Base-by-base conservation (phyloP, 495 filamentous ascomycete species). In the Cudoniella acicularis region DNA sequence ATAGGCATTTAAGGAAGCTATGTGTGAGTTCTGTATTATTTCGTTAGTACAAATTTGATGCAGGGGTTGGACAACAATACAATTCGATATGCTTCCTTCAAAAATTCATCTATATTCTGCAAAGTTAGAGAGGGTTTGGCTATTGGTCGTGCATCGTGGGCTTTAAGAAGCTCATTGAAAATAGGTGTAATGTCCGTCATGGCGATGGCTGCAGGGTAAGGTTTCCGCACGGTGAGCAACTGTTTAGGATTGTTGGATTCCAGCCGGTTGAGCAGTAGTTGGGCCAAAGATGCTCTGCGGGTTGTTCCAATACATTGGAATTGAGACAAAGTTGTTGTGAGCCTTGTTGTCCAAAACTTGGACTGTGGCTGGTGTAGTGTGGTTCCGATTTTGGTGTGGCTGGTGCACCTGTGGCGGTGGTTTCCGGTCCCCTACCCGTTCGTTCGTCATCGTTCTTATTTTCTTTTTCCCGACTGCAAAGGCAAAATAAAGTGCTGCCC, bases 41-140 rank as follows among this genome's bases (percentile, higher is more conserved):
- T 60, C n/a, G 49, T 50, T 30, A 56, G 49, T 0, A n/a, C 21
- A 4, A 26, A 20, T 20, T 16, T 52, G 8, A 16, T 17, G 17
- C n/a, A 3, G 13, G 26, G n/a, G 21, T 16, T 42, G 2, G 1
- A 18, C 54, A 52, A 67, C 84, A n/a, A 67, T 74, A 95, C 94
- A 65, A 98, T 98, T 73, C 86, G 83, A 73, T 96, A 91, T 49
- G 94, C 94, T 76, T 98, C 95, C 72, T 94, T 92, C 27, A 98
- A 79, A 70, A 98, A 98, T 73, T 90, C 89, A 69, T 97, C 91
- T 51, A 89, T 76, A 41, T 73, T 74, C 36, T 81, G 70, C 3
- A 71, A 50, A 30, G 74, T 77, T 59, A 83, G 78, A 43, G 73
- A 70, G 6, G 79, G 67, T 49, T 69, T 64, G 25, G 71, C 65